Conservation (phyloP, 176 grass and related monocot genomes). For the Ampelocalamus luodianensis region DNA sequence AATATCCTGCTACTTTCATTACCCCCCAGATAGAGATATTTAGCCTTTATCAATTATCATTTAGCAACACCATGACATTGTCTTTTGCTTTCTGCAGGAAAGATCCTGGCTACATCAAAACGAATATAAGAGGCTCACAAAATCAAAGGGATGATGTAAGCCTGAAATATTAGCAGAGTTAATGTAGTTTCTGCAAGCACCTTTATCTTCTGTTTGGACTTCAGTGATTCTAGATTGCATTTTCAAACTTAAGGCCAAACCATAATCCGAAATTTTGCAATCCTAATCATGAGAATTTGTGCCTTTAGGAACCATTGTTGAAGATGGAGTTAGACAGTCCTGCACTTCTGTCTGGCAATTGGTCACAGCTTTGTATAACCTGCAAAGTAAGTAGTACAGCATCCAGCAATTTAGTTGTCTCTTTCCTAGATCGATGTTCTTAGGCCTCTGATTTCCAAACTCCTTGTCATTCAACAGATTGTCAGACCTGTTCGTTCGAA, state of each 20-base stretch:
- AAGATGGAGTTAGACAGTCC: conserved; percentile 90
- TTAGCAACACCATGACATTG: conserved; percentile 34
- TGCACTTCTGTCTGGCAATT: conserved; percentile 83
- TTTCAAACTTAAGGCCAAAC: conserved; percentile 33
- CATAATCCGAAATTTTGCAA: conserved; percentile 24
- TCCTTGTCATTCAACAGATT: conserved; percentile 66
- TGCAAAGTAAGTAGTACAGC: conserved; percentile 77
- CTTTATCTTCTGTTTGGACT: conserved; percentile 33
- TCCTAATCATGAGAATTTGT: conserved; percentile 30
- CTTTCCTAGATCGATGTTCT: conserved; percentile 35
- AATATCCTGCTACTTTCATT: conserved; percentile 4
- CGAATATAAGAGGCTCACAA: conserved; percentile 69
- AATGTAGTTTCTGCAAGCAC: conserved; percentile 28
- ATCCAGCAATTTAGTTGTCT: conserved; percentile 17
- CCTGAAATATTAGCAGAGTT: conserved; percentile 51
- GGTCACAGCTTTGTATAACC: conserved; percentile 94
- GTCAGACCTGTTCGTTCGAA: conserved; percentile 92
- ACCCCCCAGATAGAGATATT: conserved; percentile 11
- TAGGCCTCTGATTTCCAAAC: conserved; percentile 37
- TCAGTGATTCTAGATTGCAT: not conserved
- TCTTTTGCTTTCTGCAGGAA: conserved; percentile 67
- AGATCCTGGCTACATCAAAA: conserved; percentile 90
- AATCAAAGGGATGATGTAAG: conserved; percentile 94
- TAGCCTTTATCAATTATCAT: conserved; percentile 27
- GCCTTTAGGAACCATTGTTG: conserved; percentile 87